These are phyloP conservation scores for Chlorencoelia australis DNA, from an alignment of 2,329 filamentous ascomycete genomes.

Conservation along the genomic window DNA sequence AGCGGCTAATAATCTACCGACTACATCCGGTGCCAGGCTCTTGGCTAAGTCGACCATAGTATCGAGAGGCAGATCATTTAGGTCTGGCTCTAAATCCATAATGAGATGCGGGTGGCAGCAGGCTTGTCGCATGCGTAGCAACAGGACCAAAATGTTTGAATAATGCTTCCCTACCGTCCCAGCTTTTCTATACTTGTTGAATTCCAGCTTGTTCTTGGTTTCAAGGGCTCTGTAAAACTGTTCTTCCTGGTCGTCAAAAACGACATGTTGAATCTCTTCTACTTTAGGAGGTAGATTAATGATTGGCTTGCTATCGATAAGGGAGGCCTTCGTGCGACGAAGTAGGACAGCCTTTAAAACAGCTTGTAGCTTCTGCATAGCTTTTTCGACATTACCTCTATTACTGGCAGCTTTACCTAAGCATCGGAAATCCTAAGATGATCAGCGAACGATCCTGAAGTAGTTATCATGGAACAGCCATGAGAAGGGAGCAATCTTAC, in stretches of 20 bases:
- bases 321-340: conserved; percentile 69
- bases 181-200: conserved; percentile 66
- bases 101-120: conserved; percentile 70
- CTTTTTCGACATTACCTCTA: conserved; percentile 26
- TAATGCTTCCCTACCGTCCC: conserved; percentile 65
- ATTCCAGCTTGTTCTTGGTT: conserved; percentile 52
- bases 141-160: conserved; percentile 67
- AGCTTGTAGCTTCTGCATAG: conserved; percentile 63
- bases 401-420: conserved; percentile 18
- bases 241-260: conserved; percentile 56
- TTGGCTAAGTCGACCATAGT: conserved; percentile 51
- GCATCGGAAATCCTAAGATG: conserved; percentile 18
- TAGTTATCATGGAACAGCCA: no score
- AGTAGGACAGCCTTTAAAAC: conserved; percentile 73
- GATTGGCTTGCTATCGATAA: conserved; percentile 71
- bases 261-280: conserved; percentile 49
- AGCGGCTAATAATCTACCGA: conserved; percentile 49
- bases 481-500: conserved; percentile 29
- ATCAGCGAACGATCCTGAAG: conserved; percentile 4
- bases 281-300: conserved; percentile 57
- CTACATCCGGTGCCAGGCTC: conserved; percentile 46
- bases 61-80: conserved; percentile 8
- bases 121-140: conserved; percentile 70
- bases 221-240: conserved; percentile 59
- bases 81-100: conserved; percentile 44